Evolutionary conservation across 169 alveolate species (phyloP), one percentile per base, ranked within the genome.

Genomic region (Toxoplasma gondii): DNA sequence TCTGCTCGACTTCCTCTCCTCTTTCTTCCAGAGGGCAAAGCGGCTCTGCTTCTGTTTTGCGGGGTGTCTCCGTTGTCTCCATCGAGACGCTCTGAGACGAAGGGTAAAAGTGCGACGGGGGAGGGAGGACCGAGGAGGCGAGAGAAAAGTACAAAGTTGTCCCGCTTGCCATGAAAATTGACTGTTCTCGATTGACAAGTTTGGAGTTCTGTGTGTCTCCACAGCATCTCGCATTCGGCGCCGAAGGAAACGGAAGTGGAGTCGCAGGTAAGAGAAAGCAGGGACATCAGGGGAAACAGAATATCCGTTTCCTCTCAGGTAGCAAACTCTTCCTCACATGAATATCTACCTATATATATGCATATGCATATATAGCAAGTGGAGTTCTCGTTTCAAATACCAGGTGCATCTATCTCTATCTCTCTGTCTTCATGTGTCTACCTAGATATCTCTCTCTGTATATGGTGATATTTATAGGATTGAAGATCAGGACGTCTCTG

Each of bases 151-250:
- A 12, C 58, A n/a, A n/a, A n/a, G n/a, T n/a, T n/a, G n/a, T n/a
- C n/a, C n/a, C n/a, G n/a, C n/a, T n/a, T n/a, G n/a, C n/a, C n/a
- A n/a, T n/a, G n/a, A n/a, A n/a, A n/a, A n/a, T n/a, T n/a, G 67
- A 4, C 5, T 64, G 9, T 10, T 64, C 74, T 16, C 74, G n/a
- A 64, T 31, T 7, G 74, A 64, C 74, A 64, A 31, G 22, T 4
- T 49, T 4, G 29, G 74, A 16, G 24, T 19, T 31, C 74, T 16
- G 74, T 19, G 74, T 64, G 9, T 64, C 74, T 16, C 74, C n/a
- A 44, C 84, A 74, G 84, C 38, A 34, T 16, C 43, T 74, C 45
- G 84, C 84, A 17, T 74, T 74, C 44, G 84, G 84, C 84, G 43
- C 84, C 17, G 43, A 36, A 36, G 84, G n/a, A n/a, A 74, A 74